Evolutionary conservation across 108 stramenopile species (phyloP).

Genomic region (Discostella stelligeroides): DNA sequence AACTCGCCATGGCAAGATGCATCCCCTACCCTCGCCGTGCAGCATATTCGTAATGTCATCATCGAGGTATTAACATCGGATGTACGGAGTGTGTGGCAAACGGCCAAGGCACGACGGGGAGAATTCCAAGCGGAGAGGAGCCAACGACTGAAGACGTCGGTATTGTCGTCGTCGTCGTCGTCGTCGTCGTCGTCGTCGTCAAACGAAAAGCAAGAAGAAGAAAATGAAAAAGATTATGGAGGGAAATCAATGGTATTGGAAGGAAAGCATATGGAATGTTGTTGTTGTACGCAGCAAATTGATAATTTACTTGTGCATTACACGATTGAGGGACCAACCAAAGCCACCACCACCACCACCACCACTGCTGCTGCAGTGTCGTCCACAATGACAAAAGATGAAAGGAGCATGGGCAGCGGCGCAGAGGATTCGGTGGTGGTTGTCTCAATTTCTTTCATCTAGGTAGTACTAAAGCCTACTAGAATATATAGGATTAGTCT

Average conservation of each 20-base stretch:
- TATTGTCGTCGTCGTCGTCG: background rate
- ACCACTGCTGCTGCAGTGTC: no score
- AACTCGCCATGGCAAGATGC: constrained; percentile 49
- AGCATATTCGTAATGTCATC: constrained; percentile 53
- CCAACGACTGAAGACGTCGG: constrained; percentile 44
- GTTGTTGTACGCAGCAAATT: constrained; percentile 76
- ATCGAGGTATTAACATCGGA: constrained; percentile 77
- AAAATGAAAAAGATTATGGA: no score
- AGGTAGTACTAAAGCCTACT: background rate
- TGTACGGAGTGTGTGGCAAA: constrained; percentile 80
- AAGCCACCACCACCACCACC: no score
- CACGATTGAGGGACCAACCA: constrained; percentile 56
- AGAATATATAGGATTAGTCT: no score
- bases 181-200: background rate
- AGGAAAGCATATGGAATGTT: no score
- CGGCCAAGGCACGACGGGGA: constrained; percentile 73
- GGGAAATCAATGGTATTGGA: no score
- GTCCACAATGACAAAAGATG: constrained; percentile 29
- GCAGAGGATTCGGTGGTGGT: constrained; percentile 69
- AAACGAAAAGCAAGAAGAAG: no score
- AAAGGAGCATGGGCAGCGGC: constrained; percentile 36
- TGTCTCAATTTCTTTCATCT: constrained; percentile 35
- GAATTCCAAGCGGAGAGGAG: constrained; percentile 82
- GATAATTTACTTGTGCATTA: constrained; percentile 78
- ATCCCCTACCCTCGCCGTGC: constrained; percentile 40